Evolutionary conservation across 148 eudicot species (phyloP).

Genomic region (Silene uniflora): DNA sequence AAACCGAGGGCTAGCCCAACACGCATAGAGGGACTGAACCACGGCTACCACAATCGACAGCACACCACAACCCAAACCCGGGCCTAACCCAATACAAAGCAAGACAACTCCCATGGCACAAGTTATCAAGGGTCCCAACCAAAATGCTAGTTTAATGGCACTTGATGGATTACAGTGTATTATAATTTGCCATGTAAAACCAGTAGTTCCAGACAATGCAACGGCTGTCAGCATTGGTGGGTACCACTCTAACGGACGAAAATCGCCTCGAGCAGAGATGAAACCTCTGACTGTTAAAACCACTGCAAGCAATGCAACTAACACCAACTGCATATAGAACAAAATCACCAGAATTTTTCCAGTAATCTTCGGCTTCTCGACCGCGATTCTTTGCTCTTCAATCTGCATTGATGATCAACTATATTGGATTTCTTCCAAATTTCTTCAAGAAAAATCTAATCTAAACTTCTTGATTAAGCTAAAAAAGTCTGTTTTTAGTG

Average conservation of each 20-base stretch:
- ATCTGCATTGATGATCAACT: conserved; percentile 28
- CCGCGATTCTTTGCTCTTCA: conserved; percentile 25
- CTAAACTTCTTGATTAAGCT: neutral
- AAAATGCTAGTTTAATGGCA: conserved; percentile 39
- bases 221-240: conserved; percentile 39
- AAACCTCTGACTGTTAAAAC: conserved; percentile 31
- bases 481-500: neutral
- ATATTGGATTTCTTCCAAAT: neutral
- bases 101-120: conserved; percentile 47
- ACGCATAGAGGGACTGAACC: conserved; percentile 45
- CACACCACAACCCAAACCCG: conserved; percentile 38
- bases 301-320: conserved; percentile 26
- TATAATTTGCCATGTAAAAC: conserved; percentile 33
- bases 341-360: conserved; percentile 26
- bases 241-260: conserved; percentile 42
- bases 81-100: conserved; percentile 33
- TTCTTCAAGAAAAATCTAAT: neutral
- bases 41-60: conserved; percentile 35
- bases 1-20: conserved; percentile 55
- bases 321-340: conserved; percentile 33
- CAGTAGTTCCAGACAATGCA: conserved; percentile 30
- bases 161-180: conserved; percentile 23
- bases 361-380: conserved; percentile 7
- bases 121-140: conserved; percentile 54
- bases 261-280: conserved; percentile 26